These are phyloP conservation scores for Suillus occidentalis DNA, from an alignment of 768 basidiomycete species.

Conservation along the genomic window DNA sequence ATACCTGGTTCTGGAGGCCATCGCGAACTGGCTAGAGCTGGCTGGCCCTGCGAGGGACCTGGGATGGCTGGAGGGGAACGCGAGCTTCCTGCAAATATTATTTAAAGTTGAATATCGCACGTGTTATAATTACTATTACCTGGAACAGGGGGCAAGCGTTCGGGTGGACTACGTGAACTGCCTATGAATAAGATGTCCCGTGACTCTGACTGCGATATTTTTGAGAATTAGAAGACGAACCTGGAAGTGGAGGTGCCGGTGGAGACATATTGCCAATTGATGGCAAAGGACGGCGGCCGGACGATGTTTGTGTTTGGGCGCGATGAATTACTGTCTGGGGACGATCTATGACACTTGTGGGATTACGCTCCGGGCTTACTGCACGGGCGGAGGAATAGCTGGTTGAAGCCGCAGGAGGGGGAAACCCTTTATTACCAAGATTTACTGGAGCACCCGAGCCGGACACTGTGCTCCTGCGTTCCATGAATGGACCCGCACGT, in stretches of 20 bases:
- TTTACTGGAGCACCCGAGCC: neutral
- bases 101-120: neutral
- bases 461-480: conserved; percentile 31
- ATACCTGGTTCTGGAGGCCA: conserved; percentile 2
- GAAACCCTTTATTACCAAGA: neutral
- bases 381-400: neutral
- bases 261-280: conserved; percentile 9
- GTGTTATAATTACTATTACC: neutral
- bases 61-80: neutral
- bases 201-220: neutral
- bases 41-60: neutral
- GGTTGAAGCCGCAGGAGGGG: neutral
- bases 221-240: neutral
- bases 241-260: conserved; percentile 2
- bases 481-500: conserved; percentile 12
- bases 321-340: neutral
- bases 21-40: neutral
- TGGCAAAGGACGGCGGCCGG: conserved; percentile 30
- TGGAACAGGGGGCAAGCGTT: neutral
- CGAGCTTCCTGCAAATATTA: neutral
- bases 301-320: conserved; percentile 18
- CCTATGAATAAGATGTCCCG: neutral
- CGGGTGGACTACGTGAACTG: neutral
- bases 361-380: conserved; percentile 4
- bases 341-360: conserved; percentile 5